A percentile compares a stretch with the other conserved stretches of the same genome.
phyloP scores from a whole-genome alignment of 2,329 filamentous ascomycete species.

The Botrytis squamosa region DNA sequence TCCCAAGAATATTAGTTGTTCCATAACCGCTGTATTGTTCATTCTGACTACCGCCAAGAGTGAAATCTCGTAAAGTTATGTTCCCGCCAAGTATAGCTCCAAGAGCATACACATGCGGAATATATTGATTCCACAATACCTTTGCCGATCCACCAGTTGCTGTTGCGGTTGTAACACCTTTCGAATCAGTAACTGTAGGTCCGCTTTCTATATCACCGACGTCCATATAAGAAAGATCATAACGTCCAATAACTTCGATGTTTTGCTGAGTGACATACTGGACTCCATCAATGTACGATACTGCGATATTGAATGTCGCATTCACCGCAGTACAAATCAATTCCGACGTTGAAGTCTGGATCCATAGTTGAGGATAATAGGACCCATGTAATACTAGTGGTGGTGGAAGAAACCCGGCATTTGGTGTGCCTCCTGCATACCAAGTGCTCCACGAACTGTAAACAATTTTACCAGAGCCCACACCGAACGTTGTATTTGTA shows the following conservation, averaged over 20 bases:
- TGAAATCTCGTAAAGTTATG: not conserved
- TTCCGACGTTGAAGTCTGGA: slow-evolving; percentile 23
- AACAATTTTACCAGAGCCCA: not conserved
- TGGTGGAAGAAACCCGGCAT: not conserved
- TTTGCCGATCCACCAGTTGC: not conserved
- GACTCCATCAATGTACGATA: slow-evolving; percentile 19
- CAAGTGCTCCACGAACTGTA: not conserved
- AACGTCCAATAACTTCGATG: not conserved
- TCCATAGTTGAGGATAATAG: slow-evolving; percentile 19
- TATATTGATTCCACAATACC: slow-evolving; percentile 5
- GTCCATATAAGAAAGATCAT: not conserved
- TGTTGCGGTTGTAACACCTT: not conserved
- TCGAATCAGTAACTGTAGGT: not conserved
- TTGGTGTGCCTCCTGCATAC: slow-evolving; percentile 5
- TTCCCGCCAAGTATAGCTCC: slow-evolving; percentile 3
- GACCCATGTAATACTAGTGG: not conserved
- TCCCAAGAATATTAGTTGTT: not conserved
- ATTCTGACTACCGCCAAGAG: not conserved
- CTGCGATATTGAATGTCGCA: slow-evolving; percentile 26
- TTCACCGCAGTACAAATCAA: slow-evolving; percentile 26
- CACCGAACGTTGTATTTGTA: not conserved
- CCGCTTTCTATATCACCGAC: not conserved
- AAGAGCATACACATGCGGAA: slow-evolving; percentile 1
- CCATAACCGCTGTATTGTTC: not conserved
- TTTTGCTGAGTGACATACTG: not conserved